Evolutionary conservation across 257 asterid species (phyloP).

Genomic region (Solanum virginianum): DNA sequence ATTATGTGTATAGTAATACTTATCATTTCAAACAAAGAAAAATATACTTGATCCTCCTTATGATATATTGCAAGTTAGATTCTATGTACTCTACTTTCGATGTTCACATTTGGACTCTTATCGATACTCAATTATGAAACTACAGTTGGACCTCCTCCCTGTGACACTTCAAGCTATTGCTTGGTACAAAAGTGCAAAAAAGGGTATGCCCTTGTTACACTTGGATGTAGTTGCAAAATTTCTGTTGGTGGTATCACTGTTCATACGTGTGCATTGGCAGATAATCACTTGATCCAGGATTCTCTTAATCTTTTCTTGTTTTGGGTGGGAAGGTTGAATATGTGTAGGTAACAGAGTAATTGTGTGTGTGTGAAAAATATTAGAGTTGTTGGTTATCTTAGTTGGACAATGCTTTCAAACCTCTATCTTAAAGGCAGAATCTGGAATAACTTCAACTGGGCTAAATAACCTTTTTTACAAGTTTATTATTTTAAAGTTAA

Average conservation of each 20-base stretch:
- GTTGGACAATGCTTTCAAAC: background rate
- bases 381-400: background rate
- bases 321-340: background rate
- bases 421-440: background rate
- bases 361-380: background rate
- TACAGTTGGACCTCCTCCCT: background rate
- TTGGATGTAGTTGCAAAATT: background rate
- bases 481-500: background rate
- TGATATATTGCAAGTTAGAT: background rate
- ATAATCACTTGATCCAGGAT: background rate
- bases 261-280: background rate
- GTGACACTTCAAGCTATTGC: background rate
- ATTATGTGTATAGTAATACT: background rate
- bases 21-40: background rate
- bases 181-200: background rate
- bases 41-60: background rate
- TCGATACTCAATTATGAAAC: background rate
- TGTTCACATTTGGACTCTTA: background rate
- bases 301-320: background rate
- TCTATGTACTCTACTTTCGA: background rate
- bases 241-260: background rate
- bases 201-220: background rate
- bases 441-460: background rate
- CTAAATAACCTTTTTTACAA: background rate
- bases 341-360: background rate